A percentile compares a stretch with the other conserved stretches of the same genome.
These are phyloP conservation scores for Chrysosporium keratinophilum DNA, from an alignment of 2,329 filamentous ascomycete genomes.

Conservation along the genomic window DNA sequence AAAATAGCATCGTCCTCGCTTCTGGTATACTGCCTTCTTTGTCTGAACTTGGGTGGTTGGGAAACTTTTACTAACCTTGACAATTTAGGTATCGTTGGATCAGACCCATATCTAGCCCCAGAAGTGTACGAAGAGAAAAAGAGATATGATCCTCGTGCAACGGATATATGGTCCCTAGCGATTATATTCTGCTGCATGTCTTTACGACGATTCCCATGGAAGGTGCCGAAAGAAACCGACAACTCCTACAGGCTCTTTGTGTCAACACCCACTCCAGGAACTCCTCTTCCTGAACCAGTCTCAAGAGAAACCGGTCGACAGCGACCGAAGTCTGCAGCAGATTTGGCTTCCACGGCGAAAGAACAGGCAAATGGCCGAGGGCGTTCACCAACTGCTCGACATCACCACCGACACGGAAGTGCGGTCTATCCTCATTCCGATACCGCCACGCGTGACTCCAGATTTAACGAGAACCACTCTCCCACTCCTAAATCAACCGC, in stretches of 20 bases:
- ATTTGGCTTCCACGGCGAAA: conserved; percentile 24
- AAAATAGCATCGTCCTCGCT: conserved; percentile 72
- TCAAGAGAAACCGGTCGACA: conserved; percentile 25
- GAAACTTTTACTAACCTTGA: not conserved
- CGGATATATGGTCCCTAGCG: conserved; percentile 94
- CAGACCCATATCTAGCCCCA: conserved; percentile 90
- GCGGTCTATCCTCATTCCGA: not conserved
- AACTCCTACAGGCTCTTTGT: conserved; percentile 94
- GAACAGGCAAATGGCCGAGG: conserved; percentile 15
- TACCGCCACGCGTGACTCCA: conserved; percentile 11
- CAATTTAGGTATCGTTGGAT: conserved; percentile 60
- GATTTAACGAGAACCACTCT: conserved; percentile 11
- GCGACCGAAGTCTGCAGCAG: conserved; percentile 28
- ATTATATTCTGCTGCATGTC: conserved; percentile 99
- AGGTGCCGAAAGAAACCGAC: conserved; percentile 79
- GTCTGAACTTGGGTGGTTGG: not conserved
- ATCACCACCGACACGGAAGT: not conserved
- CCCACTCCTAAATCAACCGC: not conserved
- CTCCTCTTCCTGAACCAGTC: conserved; percentile 35
- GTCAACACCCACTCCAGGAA: conserved; percentile 66
- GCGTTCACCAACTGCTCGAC: not conserved
- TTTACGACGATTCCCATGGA: conserved; percentile 89
- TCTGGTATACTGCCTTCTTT: conserved; percentile 51
- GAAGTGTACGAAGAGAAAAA: conserved; percentile 92
- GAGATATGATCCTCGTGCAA: conserved; percentile 86